Conservation (phyloP, 495 filamentous ascomycete genomes). For the Pyronema omphalodes region DNA sequence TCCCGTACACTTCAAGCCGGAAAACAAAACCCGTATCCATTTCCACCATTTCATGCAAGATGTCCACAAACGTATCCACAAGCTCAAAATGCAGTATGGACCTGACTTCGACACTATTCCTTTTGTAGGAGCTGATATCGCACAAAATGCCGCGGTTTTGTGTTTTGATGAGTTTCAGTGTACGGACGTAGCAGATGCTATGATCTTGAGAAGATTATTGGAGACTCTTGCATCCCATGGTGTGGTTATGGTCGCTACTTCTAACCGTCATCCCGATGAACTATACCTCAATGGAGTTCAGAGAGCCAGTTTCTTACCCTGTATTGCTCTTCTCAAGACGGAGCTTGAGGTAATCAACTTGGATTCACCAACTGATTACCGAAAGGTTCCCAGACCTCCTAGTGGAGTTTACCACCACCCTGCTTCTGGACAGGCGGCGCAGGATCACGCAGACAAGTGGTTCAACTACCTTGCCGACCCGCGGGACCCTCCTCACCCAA, state of each 20-base stretch:
- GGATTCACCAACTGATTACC: conserved; percentile 88
- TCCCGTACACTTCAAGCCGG: conserved; percentile 46
- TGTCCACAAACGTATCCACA: conserved; percentile 80
- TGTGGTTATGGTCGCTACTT: conserved; percentile 88
- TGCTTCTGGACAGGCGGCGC: conserved; percentile 58
- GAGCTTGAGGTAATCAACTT: conserved; percentile 78
- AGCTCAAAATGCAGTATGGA: conserved; percentile 72
- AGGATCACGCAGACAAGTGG: conserved; percentile 77
- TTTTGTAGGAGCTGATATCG: conserved; percentile 84
- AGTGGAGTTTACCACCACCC: conserved; percentile 82
- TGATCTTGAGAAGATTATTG: conserved; percentile 83
- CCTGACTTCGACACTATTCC: conserved; percentile 82
- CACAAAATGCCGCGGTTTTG: conserved; percentile 62
- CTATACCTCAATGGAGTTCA: conserved; percentile 97
- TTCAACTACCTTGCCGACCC: conserved; percentile 83
- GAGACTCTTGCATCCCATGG: conserved; percentile 87
- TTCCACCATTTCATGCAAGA: conserved; percentile 99
- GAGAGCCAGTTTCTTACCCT: conserved; percentile 83
- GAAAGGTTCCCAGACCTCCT: conserved; percentile 83
- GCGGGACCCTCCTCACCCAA: conserved; percentile 55
- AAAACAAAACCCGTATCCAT: conserved; percentile 79
- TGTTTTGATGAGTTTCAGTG: conserved; percentile 99
- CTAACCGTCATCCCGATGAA: conserved; percentile 90
- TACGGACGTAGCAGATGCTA: conserved; percentile 95
- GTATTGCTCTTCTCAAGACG: conserved; percentile 75